A percentile compares a stretch with the other conserved stretches of the same genome.
Evolutionary conservation across 2,329 filamentous ascomycete species (phyloP).

Genomic region (Sporothrix brunneoviolacea): DNA sequence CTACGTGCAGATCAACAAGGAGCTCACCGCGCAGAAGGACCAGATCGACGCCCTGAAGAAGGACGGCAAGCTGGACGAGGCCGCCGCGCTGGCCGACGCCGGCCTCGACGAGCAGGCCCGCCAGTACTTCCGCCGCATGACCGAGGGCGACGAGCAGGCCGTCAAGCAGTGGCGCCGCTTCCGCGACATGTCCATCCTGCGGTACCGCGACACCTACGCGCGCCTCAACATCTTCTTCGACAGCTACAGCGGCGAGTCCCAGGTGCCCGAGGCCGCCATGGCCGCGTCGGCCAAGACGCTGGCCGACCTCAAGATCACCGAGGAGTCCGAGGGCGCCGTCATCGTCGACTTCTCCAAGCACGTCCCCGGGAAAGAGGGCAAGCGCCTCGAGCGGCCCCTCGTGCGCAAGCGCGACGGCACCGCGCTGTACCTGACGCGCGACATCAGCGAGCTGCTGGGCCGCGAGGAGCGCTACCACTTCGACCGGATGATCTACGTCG

Average conservation of each 20-base stretch:
- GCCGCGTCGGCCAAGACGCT: conserved; percentile 54
- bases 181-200: conserved; percentile 59
- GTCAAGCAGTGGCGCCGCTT: conserved; percentile 59
- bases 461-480: conserved; percentile 58
- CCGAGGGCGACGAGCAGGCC: conserved; percentile 56
- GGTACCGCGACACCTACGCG: conserved; percentile 62
- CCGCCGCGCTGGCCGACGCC: conserved; percentile 42
- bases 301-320: conserved; percentile 56
- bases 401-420: conserved; percentile 69
- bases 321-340: conserved; percentile 65
- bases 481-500: conserved; percentile 76
- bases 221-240: conserved; percentile 67
- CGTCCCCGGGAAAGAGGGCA: conserved; percentile 58
- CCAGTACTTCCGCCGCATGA: conserved; percentile 64
- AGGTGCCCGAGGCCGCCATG: conserved; percentile 63
- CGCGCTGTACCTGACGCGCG: conserved; percentile 69
- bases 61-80: conserved; percentile 48
- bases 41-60: conserved; percentile 51
- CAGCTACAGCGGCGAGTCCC: conserved; percentile 68
- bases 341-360: conserved; percentile 67
- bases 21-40: conserved; percentile 61
- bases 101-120: conserved; percentile 69
- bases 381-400: conserved; percentile 63
- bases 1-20: conserved; percentile 69
- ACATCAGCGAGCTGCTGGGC: conserved; percentile 67